phyloP scores from a whole-genome alignment of 208 protist species.

The Leishmania turanica region DNA sequence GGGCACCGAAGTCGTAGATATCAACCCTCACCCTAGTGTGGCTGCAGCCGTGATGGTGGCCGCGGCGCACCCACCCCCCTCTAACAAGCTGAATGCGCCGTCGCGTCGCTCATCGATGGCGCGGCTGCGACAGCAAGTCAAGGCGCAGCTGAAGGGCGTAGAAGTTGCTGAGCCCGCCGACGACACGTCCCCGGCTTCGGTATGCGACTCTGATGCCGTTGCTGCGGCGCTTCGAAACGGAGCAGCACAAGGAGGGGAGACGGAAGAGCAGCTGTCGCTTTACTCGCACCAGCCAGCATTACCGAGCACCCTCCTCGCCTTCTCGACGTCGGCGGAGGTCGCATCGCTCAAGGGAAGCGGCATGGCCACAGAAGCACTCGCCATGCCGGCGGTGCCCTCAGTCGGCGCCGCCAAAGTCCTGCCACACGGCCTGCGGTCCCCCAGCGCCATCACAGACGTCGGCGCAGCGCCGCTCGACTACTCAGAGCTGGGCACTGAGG shows the following conservation, averaged over 20 bases:
- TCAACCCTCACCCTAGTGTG: not conserved
- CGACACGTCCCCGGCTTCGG: not conserved
- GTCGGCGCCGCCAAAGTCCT: constrained; percentile 18
- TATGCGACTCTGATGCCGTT: not conserved
- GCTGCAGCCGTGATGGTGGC: not conserved
- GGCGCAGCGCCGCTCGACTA: not conserved
- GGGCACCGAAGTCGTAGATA: not conserved
- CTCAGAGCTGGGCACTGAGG: not conserved
- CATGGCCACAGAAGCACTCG: not conserved
- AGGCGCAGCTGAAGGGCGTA: not conserved
- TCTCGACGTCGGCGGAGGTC: not conserved
- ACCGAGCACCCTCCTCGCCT: not conserved
- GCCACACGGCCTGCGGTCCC: constrained; percentile 24
- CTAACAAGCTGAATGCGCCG: constrained; percentile 9
- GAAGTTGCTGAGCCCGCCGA: not conserved
- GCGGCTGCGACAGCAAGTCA: constrained; percentile 10
- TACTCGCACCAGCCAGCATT: constrained; percentile 13
- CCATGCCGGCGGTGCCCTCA: not conserved
- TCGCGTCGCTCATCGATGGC: constrained; percentile 20
- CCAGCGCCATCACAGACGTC: constrained; percentile 23
- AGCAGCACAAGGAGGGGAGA: not conserved
- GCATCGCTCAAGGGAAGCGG: not conserved
- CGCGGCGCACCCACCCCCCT: constrained; percentile 7
- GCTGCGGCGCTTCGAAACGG: not conserved
- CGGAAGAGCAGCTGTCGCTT: not conserved